A percentile compares a stretch with the other conserved stretches of the same genome.
Conservation (phyloP, 2,329 filamentous ascomycete genomes). For the Venturia carpophila region DNA sequence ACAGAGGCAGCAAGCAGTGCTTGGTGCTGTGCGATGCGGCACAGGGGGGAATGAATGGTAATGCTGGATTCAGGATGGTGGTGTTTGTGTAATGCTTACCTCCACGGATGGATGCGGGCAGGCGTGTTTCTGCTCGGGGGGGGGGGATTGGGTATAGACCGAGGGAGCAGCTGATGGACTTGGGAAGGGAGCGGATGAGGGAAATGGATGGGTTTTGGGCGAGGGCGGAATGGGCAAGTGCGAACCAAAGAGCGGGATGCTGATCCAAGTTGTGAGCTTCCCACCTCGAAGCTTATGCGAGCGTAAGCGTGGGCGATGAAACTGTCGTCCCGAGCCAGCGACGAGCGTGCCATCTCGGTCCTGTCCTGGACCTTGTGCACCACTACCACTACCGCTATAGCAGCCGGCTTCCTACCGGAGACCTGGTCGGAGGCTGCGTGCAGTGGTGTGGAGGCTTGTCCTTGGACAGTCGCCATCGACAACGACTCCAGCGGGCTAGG, state of each 20-base stretch:
- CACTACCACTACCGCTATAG: not conserved
- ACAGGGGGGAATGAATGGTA: slow-evolving; percentile 5
- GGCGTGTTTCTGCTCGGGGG: not conserved
- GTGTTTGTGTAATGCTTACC: slow-evolving; percentile 11
- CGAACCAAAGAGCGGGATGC: not conserved
- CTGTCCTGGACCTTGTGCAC: slow-evolving; percentile 5
- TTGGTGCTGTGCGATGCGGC: not conserved
- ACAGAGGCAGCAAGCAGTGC: not conserved
- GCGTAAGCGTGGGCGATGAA: not conserved
- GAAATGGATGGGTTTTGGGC: not conserved
- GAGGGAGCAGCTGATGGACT: not conserved
- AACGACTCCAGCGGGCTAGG: not conserved
- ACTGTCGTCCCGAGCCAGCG: not conserved
- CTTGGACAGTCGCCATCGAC: not conserved
- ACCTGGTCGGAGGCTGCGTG: not conserved
- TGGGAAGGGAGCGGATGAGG: not conserved
- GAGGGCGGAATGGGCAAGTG: not conserved
- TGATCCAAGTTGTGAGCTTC: not conserved
- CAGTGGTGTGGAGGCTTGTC: not conserved
- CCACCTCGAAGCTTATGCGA: not conserved
- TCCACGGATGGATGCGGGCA: not conserved
- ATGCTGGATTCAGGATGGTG: slow-evolving; percentile 8
- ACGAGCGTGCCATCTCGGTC: not conserved
- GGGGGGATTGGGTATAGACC: not conserved
- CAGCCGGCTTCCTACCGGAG: slow-evolving; percentile 4